Base-by-base conservation (phyloP, 768 basidiomycete species). In the Trametes sanguinea region DNA sequence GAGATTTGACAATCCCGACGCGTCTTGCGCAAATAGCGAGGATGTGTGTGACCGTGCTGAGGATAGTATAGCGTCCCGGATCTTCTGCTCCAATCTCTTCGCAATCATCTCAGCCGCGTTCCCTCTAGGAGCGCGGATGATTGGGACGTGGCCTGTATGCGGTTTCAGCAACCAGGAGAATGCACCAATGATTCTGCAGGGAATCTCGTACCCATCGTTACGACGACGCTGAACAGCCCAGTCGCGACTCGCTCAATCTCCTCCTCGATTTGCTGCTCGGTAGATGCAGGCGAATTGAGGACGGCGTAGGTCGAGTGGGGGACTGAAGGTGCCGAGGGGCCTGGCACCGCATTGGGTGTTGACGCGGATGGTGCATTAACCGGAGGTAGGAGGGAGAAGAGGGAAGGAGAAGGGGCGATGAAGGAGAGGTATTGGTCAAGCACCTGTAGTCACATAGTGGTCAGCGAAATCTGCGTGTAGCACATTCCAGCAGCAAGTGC, bases 31-130 rank as follows among this genome's bases (percentile, higher is more conserved):
- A 71, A 95, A 95, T 50, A 92, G 78, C 6, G 88, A 85, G 0
- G 83, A 73, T 33, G 76, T 74, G 61, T 84, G 85, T 6, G 85
- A 81, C 16, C 90, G 82, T 44, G 89, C 86, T 37, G 87, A 82
- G 43, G 82, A 86, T 58, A 94, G 76, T 58, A 95, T 75, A 65
- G 88, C 85, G 71, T 98, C 96, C 52, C 96, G 81, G 67, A 98
- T 89, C 75, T 93, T 94, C 13, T 86, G 83, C 69, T 99, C 97
- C 10, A 99, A 81, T 73, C 93, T 97, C 76, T 94, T 90, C 8
- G 95, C 95, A n/a, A 98, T 88, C 95, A 98, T 97, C 75, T 99
- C 97, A 17, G 95, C 97, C 4, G 97, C 97, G 74, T 98, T 98
- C 1, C 96, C 96, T 73, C 89, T 80, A 22, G 97, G 97, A 60